Evolutionary conservation across 495 filamentous ascomycete species (phyloP).

Genomic region (Aspergillus carlsbadensis): DNA sequence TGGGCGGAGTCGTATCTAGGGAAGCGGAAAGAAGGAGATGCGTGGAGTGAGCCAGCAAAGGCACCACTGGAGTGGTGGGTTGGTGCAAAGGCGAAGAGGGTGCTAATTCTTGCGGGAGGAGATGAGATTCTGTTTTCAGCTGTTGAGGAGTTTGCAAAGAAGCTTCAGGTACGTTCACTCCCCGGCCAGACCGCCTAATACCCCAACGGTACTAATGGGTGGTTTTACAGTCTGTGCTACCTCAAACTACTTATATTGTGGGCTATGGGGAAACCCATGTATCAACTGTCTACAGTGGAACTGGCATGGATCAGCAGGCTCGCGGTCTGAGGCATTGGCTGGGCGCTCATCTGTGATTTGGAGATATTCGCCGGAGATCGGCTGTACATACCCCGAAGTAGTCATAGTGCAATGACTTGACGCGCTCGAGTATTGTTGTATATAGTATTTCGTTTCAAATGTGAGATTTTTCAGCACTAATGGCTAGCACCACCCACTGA

Average conservation of each 20-base stretch:
- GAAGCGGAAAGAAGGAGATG: constrained; percentile 40
- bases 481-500: no score
- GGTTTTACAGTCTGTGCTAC: constrained; percentile 29
- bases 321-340: constrained; percentile 33
- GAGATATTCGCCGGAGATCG: background rate
- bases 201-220: background rate
- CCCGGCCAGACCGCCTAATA: background rate
- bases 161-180: constrained; percentile 34
- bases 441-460: background rate
- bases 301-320: constrained; percentile 24
- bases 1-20: constrained; percentile 51
- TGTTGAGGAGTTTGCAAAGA: constrained; percentile 50
- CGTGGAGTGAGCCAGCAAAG: constrained; percentile 53
- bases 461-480: no score
- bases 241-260: constrained; percentile 32
- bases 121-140: constrained; percentile 58
- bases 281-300: constrained; percentile 27
- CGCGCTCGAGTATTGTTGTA: background rate
- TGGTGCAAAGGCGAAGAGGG: constrained; percentile 40
- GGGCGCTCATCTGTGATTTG: constrained; percentile 26
- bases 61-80: constrained; percentile 58
- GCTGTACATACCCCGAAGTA: background rate
- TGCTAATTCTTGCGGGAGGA: constrained; percentile 53
- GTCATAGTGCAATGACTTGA: background rate
- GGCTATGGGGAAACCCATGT: constrained; percentile 38